These are phyloP conservation scores for Raphanus raphanistrum DNA, from an alignment of 345 rosid species.

Conservation along the genomic window DNA sequence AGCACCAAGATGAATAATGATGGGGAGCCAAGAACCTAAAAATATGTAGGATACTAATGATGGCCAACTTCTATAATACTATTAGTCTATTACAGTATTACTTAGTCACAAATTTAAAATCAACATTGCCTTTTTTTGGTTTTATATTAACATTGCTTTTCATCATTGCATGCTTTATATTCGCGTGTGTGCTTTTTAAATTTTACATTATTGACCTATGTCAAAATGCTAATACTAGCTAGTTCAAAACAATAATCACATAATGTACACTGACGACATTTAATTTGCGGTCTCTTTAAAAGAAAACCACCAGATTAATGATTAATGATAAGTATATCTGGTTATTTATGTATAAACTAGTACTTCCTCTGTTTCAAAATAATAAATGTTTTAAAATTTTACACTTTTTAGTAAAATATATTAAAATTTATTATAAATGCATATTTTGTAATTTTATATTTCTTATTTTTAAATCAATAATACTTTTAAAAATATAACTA, in stretches of 20 bases:
- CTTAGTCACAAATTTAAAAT: not conserved
- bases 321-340: not conserved
- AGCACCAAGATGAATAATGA: conserved; percentile 21
- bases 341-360: not conserved
- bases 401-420: no score
- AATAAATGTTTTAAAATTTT: no score
- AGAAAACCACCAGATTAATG: not conserved
- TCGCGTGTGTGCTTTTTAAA: conserved; percentile 29
- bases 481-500: no score
- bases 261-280: not conserved
- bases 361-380: no score
- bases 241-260: not conserved
- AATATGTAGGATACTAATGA: conserved; percentile 20
- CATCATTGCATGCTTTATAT: conserved; percentile 21
- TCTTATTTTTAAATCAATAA: no score
- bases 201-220: conserved; percentile 11
- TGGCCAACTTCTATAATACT: conserved; percentile 6
- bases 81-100: not conserved
- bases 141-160: not conserved
- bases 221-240: not conserved
- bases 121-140: not conserved
- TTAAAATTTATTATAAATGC: no score
- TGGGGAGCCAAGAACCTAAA: conserved; percentile 28
- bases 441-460: no score
- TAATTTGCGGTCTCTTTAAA: not conserved